These are phyloP conservation scores for Zasmidium citrigriseum DNA, from an alignment of 2,329 filamentous ascomycete genomes.

Conservation along the genomic window DNA sequence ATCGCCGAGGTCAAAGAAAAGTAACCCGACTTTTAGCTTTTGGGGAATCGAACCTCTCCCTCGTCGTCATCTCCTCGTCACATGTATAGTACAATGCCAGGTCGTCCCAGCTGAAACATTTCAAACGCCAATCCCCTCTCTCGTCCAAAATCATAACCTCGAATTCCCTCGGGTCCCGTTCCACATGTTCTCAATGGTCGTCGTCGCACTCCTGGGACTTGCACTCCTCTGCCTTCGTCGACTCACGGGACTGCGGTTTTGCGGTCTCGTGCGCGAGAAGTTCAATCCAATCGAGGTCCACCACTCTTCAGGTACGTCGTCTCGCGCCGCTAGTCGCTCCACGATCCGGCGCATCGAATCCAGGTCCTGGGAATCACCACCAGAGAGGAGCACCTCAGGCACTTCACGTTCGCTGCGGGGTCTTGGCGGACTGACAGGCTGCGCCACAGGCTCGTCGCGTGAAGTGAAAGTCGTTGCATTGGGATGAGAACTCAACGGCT, in stretches of 20 bases:
- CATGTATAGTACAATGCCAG: no score
- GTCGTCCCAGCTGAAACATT: no score
- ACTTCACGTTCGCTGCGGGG: slow-evolving; percentile 23
- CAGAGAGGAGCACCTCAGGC: slow-evolving; percentile 24
- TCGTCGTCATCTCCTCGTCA: no score
- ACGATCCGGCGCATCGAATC: slow-evolving; percentile 72
- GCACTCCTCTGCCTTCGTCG: not conserved
- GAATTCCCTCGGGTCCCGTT: not conserved
- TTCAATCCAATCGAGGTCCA: slow-evolving; percentile 58
- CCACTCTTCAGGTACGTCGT: slow-evolving; percentile 81
- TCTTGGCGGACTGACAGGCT: slow-evolving; percentile 30
- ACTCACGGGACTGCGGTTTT: slow-evolving; percentile 12
- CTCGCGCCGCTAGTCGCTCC: slow-evolving; percentile 66
- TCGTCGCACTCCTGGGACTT: not conserved
- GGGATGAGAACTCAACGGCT: slow-evolving; percentile 16
- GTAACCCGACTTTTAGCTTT: no score
- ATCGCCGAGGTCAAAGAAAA: no score
- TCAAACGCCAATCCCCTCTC: not conserved
- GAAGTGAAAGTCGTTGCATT: slow-evolving; percentile 24
- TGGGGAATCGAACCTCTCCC: no score
- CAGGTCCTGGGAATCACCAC: slow-evolving; percentile 42
- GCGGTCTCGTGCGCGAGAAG: slow-evolving; percentile 26
- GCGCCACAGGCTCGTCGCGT: slow-evolving; percentile 26
- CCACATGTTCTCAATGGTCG: not conserved
- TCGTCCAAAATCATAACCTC: not conserved